phyloP scores from a whole-genome alignment of 257 asterid genomes.

The Scutellaria barbata region DNA sequence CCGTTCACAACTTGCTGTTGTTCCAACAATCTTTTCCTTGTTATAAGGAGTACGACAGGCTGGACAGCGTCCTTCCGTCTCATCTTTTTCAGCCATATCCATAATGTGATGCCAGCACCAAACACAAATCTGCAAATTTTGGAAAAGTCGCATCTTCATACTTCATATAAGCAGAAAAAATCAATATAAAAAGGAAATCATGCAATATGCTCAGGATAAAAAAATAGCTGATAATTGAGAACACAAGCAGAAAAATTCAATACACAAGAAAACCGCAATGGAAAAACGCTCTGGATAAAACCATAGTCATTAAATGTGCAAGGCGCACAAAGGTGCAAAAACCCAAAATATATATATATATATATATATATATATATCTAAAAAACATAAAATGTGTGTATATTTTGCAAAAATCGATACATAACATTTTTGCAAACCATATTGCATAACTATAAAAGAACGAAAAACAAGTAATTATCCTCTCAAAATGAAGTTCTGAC shows the following conservation, averaged over 20 bases:
- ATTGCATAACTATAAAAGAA: too few species aligned
- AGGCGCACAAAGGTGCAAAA: too few species aligned
- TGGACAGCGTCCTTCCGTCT: constrained; percentile 94
- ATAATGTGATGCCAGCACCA: constrained; percentile 99
- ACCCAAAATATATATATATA: too few species aligned
- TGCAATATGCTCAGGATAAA: not conserved
- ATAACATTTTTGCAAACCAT: too few species aligned
- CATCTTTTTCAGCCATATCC: constrained; percentile 99
- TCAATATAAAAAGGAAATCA: constrained; percentile 7
- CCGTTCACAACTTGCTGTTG: constrained; percentile 78
- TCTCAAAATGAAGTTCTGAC: too few species aligned
- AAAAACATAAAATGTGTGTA: too few species aligned
- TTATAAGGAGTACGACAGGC: constrained; percentile 95
- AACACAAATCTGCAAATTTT: constrained; percentile 72
- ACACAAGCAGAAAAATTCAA: constrained; percentile 19
- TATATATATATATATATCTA: too few species aligned
- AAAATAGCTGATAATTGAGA: not conserved
- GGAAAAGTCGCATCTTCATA: constrained; percentile 10
- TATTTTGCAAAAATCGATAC: too few species aligned
- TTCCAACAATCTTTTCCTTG: constrained; percentile 96
- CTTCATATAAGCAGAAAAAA: constrained; percentile 14
- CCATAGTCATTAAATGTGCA: too few species aligned
- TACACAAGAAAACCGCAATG: not conserved
- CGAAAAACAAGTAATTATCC: too few species aligned
- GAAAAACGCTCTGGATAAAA: not conserved